A percentile compares a stretch with the other conserved stretches of the same genome.
Evolutionary conservation across 371 early-diverging fungal species (phyloP).

Genomic region (Rhizopus delemar): DNA sequence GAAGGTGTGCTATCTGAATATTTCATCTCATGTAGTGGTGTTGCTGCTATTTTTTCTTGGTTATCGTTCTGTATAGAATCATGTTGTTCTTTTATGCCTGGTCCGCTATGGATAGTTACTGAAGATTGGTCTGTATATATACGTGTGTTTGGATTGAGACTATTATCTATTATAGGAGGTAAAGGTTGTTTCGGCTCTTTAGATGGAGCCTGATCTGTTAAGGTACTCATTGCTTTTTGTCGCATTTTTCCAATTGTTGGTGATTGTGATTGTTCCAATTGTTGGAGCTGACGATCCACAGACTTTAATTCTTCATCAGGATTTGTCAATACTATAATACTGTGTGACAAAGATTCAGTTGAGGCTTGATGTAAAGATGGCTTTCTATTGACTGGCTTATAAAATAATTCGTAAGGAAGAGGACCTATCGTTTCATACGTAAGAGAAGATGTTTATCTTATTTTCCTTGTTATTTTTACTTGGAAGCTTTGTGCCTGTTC

Average conservation of each 20-base stretch:
- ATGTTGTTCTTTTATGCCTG: no score
- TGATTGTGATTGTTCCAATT: slow-evolving; percentile 17
- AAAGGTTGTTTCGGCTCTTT: no score
- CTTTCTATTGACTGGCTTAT: background rate
- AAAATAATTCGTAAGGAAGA: slow-evolving; percentile 8
- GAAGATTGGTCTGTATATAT: no score
- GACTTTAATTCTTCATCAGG: slow-evolving; percentile 41
- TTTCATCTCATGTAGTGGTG: no score
- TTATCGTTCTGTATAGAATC: no score
- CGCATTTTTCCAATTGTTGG: background rate
- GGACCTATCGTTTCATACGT: slow-evolving; percentile 6
- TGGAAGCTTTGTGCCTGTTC: slow-evolving; percentile 37
- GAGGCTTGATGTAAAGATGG: background rate
- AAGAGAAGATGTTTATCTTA: background rate
- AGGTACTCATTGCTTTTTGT: no score
- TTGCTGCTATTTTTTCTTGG: no score
- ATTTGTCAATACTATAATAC: slow-evolving; percentile 26
- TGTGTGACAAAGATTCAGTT: slow-evolving; percentile 1
- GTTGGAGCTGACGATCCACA: slow-evolving; percentile 30
- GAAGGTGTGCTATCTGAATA: background rate
- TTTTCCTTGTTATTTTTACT: slow-evolving; percentile 19
- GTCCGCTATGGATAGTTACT: no score
- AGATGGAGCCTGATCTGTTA: no score
- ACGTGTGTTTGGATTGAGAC: no score
- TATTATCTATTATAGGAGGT: no score